These are phyloP conservation scores for Colletotrichum viniferum DNA, from an alignment of 2,329 filamentous ascomycete genomes.

Conservation along the genomic window DNA sequence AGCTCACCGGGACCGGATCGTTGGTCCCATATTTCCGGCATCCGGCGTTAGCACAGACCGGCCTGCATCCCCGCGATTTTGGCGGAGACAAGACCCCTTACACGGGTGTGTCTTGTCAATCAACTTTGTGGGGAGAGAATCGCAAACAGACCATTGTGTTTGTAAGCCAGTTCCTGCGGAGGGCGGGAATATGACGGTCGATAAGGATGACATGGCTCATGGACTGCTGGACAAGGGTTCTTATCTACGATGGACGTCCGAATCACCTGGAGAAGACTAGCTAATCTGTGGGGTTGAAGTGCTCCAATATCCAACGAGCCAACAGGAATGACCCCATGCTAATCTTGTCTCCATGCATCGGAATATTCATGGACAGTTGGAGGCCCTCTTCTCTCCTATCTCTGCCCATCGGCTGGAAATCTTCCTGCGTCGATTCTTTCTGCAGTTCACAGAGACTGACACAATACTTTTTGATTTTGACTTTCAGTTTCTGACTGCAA, in stretches of 20 bases:
- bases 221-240: not conserved
- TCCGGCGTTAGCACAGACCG: not conserved
- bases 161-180: not conserved
- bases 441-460: no score
- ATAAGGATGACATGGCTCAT: not conserved
- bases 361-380: not conserved
- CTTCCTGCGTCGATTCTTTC: not conserved
- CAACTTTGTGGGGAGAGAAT: not conserved
- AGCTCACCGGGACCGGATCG: rapidly evolving
- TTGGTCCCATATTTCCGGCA: not conserved
- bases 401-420: slow-evolving; percentile 4
- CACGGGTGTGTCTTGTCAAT: not conserved
- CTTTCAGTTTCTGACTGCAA: not conserved
- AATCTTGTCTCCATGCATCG: not conserved
- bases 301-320: not conserved
- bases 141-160: not conserved
- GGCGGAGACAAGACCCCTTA: not conserved
- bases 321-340: not conserved
- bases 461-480: not conserved
- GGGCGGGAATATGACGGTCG: not conserved
- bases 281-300: not conserved
- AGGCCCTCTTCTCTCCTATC: not conserved
- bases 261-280: not conserved
- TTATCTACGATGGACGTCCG: not conserved
- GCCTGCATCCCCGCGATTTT: not conserved